phyloP scores from a whole-genome alignment of 495 filamentous ascomycete genomes.

The Xanthoparmelia taractica region DNA sequence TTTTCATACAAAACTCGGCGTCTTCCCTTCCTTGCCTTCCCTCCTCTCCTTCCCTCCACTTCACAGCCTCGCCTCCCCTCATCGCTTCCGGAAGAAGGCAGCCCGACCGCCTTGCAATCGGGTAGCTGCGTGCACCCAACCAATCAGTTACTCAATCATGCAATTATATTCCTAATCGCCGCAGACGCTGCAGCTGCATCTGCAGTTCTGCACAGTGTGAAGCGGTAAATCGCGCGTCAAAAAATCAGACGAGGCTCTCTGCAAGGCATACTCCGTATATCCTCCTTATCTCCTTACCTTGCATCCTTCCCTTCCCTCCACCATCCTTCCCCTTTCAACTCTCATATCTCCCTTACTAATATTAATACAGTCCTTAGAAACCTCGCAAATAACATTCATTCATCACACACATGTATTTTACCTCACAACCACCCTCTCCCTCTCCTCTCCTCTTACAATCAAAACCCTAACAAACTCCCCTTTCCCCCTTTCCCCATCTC shows the following conservation, averaged over 20 bases:
- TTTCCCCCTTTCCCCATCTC: too few relatives aligned
- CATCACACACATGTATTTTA: too few relatives aligned
- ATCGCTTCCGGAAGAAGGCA: not conserved
- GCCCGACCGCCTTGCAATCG: not conserved
- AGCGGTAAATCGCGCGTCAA: not conserved
- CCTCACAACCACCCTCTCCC: not conserved
- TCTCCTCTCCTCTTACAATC: too few relatives aligned
- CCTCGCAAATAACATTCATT: not conserved
- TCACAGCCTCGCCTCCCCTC: not conserved
- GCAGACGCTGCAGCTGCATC: conserved; percentile 1
- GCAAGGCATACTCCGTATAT: not conserved
- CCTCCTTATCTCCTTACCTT: not conserved
- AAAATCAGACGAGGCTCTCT: conserved; percentile 1
- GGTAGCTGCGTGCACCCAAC: not conserved
- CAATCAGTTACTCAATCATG: too few relatives aligned
- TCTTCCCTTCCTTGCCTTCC: not conserved
- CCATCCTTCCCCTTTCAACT: too few relatives aligned
- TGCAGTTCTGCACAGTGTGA: not conserved
- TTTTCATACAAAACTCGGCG: not conserved
- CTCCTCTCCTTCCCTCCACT: not conserved
- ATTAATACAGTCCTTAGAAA: too few relatives aligned
- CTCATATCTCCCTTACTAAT: too few relatives aligned
- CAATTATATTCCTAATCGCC: not conserved
- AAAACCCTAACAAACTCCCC: too few relatives aligned
- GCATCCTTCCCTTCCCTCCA: not conserved